Conservation (phyloP, 1,139 yeast genomes). For the Yamadazyma atmosphaerica region DNA sequence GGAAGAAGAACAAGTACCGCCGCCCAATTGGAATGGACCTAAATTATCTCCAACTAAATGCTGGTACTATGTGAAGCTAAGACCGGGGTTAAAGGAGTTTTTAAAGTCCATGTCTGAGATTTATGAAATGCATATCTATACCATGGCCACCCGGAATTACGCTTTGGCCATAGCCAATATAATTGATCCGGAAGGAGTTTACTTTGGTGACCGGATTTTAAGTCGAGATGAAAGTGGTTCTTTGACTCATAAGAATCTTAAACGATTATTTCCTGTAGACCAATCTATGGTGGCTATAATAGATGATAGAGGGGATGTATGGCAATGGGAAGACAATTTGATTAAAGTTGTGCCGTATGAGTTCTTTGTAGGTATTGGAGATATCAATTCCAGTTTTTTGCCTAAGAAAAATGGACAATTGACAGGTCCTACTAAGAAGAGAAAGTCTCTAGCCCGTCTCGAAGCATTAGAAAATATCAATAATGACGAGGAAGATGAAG, state of each 20-base stretch:
- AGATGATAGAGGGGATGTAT: conserved; percentile 97
- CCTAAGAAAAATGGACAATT: conserved; percentile 76
- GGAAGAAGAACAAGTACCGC: conserved; percentile 70
- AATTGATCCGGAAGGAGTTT: conserved; percentile 84
- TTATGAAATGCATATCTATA: conserved; percentile 91
- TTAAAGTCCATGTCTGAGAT: conserved; percentile 59
- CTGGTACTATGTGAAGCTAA: conserved; percentile 88
- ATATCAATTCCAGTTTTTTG: conserved; percentile 87
- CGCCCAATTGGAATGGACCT: conserved; percentile 60
- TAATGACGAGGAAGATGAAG: conserved; percentile 17
- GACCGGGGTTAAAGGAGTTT: conserved; percentile 84
- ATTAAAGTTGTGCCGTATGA: conserved; percentile 94
- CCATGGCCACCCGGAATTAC: conserved; percentile 98
- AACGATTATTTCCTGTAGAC: conserved; percentile 90
- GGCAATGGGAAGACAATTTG: conserved; percentile 96
- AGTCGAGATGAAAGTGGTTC: conserved; percentile 96
- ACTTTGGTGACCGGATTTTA: conserved; percentile 87
- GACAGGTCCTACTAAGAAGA: conserved; percentile 66
- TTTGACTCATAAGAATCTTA: conserved; percentile 82
- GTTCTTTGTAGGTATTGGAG: conserved; percentile 96
- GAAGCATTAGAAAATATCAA: conserved; percentile 31
- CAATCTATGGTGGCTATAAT: conserved; percentile 95
- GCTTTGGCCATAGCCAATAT: conserved; percentile 88
- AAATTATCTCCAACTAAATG: conserved; percentile 58
- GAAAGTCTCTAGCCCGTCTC: conserved; percentile 54